Percentiles rank a stretch among this genome's conserved stretches.
Conservation (phyloP, 176 grass and related monocot genomes). For the Alopecurus myosuroides region DNA sequence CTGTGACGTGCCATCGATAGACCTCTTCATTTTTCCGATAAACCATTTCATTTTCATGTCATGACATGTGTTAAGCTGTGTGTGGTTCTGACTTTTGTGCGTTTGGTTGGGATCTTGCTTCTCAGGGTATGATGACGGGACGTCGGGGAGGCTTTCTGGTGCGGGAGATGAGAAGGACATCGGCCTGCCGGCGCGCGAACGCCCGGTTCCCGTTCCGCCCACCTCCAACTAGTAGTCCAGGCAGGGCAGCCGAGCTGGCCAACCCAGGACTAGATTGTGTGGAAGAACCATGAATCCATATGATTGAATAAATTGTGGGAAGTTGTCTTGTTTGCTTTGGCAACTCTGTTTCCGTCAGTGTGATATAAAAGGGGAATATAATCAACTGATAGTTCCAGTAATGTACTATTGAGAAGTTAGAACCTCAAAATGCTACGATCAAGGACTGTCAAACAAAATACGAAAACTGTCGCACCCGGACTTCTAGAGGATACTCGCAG, state of each 20-base stretch:
- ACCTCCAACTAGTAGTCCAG: background rate
- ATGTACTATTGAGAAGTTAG: no score
- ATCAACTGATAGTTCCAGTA: no score
- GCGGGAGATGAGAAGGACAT: background rate
- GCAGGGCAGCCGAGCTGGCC: background rate
- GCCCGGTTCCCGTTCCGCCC: background rate
- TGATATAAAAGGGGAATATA: no score
- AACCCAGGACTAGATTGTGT: background rate
- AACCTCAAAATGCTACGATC: no score
- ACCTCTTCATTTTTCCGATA: background rate
- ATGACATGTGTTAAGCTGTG: background rate
- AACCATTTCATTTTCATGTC: background rate
- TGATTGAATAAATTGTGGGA: background rate
- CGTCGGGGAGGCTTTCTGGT: background rate
- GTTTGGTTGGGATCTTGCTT: background rate
- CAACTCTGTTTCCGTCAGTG: background rate
- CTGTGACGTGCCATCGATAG: background rate
- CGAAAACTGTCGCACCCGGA: no score
- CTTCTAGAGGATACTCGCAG: no score
- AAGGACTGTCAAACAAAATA: no score
- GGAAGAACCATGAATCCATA: background rate
- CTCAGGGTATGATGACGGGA: background rate
- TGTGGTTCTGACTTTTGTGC: background rate
- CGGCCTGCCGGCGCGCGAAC: background rate
- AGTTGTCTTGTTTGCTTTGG: background rate